Conservation (phyloP, 208 protist genomes). For the Trypanosoma rangeli region DNA sequence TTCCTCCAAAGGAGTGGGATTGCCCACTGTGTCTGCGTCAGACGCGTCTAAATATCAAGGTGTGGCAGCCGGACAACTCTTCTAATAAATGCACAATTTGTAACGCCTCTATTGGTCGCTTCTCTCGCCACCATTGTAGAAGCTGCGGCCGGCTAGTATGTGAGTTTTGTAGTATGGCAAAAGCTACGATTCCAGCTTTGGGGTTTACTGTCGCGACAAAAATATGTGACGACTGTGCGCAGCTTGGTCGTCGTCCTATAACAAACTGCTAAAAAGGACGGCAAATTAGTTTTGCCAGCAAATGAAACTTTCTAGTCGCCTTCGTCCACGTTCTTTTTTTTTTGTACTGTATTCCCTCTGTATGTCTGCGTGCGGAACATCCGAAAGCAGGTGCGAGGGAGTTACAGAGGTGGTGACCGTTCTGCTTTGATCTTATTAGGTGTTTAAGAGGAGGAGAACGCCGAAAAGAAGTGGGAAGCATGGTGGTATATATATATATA, state of each 20-base stretch:
- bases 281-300: background rate
- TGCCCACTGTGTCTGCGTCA: constrained; percentile 63
- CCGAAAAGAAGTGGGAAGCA: too few relatives aligned
- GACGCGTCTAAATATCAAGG: constrained; percentile 40
- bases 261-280: background rate
- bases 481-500: too few relatives aligned
- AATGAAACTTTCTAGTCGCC: background rate
- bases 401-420: too few relatives aligned
- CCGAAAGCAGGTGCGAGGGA: background rate
- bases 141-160: constrained; percentile 82
- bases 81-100: constrained; percentile 67
- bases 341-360: background rate
- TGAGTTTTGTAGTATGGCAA: constrained; percentile 52
- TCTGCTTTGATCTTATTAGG: too few relatives aligned
- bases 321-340: background rate
- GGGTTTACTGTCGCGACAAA: constrained; percentile 69
- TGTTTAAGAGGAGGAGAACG: too few relatives aligned
- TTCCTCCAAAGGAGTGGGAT: constrained; percentile 68
- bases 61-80: constrained; percentile 83
- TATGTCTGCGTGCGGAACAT: background rate
- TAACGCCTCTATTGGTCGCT: constrained; percentile 58
- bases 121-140: constrained; percentile 85
- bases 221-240: constrained; percentile 80
- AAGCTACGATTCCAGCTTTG: constrained; percentile 54
- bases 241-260: constrained; percentile 5